phyloP scores from a whole-genome alignment of 352 stramenopile genomes.

The Blastocystis sp. region DNA sequence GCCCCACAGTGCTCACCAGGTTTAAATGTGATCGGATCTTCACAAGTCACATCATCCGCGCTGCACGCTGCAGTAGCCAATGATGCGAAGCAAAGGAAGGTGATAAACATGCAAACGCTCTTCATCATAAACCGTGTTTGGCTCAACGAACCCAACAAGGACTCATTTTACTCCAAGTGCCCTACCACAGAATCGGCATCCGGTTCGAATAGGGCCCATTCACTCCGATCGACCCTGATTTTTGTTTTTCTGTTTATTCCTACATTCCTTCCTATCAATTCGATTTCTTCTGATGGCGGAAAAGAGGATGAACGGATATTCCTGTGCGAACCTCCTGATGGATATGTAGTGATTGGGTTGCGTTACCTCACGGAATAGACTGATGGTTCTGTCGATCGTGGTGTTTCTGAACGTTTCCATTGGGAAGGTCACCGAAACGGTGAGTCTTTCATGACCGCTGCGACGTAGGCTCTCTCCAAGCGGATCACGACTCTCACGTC shows the following conservation, averaged over 20 bases:
- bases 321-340: slow-evolving; percentile 12
- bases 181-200: no score
- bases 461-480: neutral
- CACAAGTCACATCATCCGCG: slow-evolving; percentile 39
- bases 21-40: slow-evolving; percentile 42
- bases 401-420: slow-evolving; percentile 33
- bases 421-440: neutral
- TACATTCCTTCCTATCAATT: no score
- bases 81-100: slow-evolving; percentile 1
- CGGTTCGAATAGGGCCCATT: no score
- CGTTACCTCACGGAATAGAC: neutral
- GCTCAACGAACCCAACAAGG: neutral
- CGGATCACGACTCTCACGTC: neutral
- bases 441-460: neutral
- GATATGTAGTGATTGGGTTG: neutral
- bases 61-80: neutral
- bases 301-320: slow-evolving; percentile 13
- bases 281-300: neutral
- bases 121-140: neutral
- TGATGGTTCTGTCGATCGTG: slow-evolving; percentile 33
- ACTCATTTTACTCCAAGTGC: neutral
- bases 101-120: neutral
- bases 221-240: no score
- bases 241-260: no score
- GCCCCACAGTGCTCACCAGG: neutral